Evolutionary conservation across 2,329 filamentous ascomycete genomes (phyloP).

Genomic region (Boeremia lycopersici): DNA sequence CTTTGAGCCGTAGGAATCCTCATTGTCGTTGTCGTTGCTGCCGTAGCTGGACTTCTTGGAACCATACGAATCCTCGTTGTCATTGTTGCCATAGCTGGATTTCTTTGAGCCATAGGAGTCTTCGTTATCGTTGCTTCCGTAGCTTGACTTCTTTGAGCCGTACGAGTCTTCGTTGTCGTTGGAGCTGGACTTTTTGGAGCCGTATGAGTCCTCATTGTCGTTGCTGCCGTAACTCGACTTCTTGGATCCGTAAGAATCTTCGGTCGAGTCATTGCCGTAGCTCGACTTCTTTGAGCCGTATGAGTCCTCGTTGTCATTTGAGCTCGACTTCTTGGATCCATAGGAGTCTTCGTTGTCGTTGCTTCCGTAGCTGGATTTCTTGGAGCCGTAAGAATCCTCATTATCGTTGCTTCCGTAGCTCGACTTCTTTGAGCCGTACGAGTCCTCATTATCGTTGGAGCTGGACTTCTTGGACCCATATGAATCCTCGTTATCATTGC

Average conservation of each 20-base stretch:
- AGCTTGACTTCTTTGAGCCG: conserved; percentile 1
- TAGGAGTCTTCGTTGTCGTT: background rate
- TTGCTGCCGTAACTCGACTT: conserved; percentile 8
- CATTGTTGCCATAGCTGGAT: background rate
- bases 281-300: conserved; percentile 2
- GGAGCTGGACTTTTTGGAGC: conserved; percentile 4
- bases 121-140: background rate
- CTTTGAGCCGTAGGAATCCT: background rate
- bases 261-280: background rate
- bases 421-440: conserved; percentile 5
- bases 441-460: background rate
- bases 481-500: background rate
- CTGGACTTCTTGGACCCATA: conserved; percentile 6
- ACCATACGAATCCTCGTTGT: background rate
- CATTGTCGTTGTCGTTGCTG: background rate
- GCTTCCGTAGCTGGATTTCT: conserved; percentile 6
- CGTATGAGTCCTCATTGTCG: background rate
- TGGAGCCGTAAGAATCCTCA: background rate
- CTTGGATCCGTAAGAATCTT: background rate
- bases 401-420: conserved; percentile 1
- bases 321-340: conserved; percentile 1
- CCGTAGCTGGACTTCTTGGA: conserved; percentile 4
- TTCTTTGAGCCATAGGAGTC: conserved; percentile 1
- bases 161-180: background rate
- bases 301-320: background rate